A percentile compares a stretch with the other conserved stretches of the same genome.
Evolutionary conservation across 495 filamentous ascomycete species (phyloP).

Genomic region (Xylaria castorea): DNA sequence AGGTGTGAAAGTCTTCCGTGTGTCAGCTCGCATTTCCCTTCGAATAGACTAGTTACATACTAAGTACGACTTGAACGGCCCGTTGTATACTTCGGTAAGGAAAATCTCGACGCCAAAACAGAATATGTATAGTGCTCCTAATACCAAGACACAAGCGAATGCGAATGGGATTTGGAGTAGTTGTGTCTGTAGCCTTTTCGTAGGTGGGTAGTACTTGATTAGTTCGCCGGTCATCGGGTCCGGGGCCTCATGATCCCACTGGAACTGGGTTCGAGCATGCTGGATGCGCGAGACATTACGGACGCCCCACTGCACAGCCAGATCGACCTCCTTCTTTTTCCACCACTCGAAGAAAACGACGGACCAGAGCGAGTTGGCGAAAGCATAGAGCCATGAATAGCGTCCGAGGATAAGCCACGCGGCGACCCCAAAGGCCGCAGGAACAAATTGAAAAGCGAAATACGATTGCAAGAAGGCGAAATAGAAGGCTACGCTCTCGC

Average conservation of each 20-base stretch:
- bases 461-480: conserved; percentile 96
- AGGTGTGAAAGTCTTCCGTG: conserved; percentile 77
- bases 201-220: conserved; percentile 76
- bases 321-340: conserved; percentile 92
- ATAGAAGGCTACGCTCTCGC: conserved; percentile 95
- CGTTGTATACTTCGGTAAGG: conserved; percentile 91
- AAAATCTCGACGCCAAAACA: conserved; percentile 97
- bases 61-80: conserved; percentile 84
- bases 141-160: conserved; percentile 66
- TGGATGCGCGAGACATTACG: conserved; percentile 85
- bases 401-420: conserved; percentile 83
- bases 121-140: conserved; percentile 82
- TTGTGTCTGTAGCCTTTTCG: conserved; percentile 79
- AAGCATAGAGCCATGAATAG: conserved; percentile 83
- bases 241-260: conserved; percentile 72
- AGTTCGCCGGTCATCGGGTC: conserved; percentile 89
- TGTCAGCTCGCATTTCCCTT: conserved; percentile 41
- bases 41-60: conserved; percentile 54
- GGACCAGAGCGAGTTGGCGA: conserved; percentile 85
- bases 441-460: conserved; percentile 83
- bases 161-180: conserved; percentile 90
- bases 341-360: conserved; percentile 94
- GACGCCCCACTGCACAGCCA: conserved; percentile 91
- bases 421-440: conserved; percentile 80
- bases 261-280: conserved; percentile 75